Evolutionary conservation across 768 basidiomycete genomes (phyloP).

Genomic region (Neoboletus magnificus): DNA sequence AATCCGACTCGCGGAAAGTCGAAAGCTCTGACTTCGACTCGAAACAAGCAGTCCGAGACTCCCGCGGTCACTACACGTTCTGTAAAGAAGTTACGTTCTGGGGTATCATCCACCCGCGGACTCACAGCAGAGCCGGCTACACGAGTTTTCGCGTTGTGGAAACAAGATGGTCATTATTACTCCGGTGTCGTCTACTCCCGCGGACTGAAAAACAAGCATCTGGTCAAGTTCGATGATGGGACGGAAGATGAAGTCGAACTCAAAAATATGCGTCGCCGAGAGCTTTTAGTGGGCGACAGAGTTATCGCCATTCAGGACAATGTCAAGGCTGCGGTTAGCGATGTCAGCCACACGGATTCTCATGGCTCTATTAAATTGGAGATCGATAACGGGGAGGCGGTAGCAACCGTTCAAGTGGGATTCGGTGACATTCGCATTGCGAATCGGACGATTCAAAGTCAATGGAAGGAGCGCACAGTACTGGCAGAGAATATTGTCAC

Average conservation of each 20-base stretch:
- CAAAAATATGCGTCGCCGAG: slow-evolving; percentile 51
- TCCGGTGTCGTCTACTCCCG: slow-evolving; percentile 50
- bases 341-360: slow-evolving; percentile 32
- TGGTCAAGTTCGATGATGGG: slow-evolving; percentile 66
- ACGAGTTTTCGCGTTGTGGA: slow-evolving; percentile 72
- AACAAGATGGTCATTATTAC: slow-evolving; percentile 56
- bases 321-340: slow-evolving; percentile 28
- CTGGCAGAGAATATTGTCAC: slow-evolving; percentile 42
- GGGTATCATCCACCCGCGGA: slow-evolving; percentile 23
- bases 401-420: slow-evolving; percentile 25
- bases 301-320: slow-evolving; percentile 40
- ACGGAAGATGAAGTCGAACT: slow-evolving; percentile 45
- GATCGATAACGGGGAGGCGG: slow-evolving; percentile 36
- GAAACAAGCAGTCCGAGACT: slow-evolving; percentile 25
- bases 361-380: slow-evolving; percentile 35
- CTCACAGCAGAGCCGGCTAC: slow-evolving; percentile 35
- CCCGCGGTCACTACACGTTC: slow-evolving; percentile 33
- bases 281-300: slow-evolving; percentile 53
- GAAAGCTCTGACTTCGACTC: slow-evolving; percentile 27
- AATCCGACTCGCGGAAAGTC: slow-evolving; percentile 21
- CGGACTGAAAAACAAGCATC: slow-evolving; percentile 35
- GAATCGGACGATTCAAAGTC: slow-evolving; percentile 43
- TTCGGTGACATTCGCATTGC: slow-evolving; percentile 48
- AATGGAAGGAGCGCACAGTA: slow-evolving; percentile 56
- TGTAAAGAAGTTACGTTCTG: slow-evolving; percentile 41